Conservation (phyloP, 1,139 yeast genomes). For the Groenewaldozyma auringiensis region DNA sequence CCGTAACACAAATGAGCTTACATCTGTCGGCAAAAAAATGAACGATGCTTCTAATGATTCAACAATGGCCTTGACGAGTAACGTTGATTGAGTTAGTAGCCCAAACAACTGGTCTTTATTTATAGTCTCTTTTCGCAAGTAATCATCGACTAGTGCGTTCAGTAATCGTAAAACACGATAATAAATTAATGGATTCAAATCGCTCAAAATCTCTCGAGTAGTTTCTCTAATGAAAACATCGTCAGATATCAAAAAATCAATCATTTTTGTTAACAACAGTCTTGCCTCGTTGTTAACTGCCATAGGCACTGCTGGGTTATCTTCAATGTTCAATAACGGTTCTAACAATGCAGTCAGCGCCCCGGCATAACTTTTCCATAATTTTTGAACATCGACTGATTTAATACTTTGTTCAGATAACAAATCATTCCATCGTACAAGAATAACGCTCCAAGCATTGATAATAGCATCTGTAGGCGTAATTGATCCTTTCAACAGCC, state of each 20-base stretch:
- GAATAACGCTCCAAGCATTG: conserved; percentile 50
- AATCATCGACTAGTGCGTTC: conserved; percentile 21
- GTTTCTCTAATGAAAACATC: conserved; percentile 35
- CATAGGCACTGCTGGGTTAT: conserved; percentile 19
- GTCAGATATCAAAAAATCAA: conserved; percentile 19
- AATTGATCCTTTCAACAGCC: conserved; percentile 45
- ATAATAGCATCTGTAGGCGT: conserved; percentile 53
- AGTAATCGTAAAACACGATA: conserved; percentile 32
- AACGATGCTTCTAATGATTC: conserved; percentile 35
- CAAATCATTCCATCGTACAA: conserved; percentile 44
- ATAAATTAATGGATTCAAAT: conserved; percentile 39
- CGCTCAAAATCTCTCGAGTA: conserved; percentile 43
- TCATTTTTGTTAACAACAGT: conserved; percentile 21
- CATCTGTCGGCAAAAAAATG: conserved; percentile 37
- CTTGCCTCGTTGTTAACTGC: conserved; percentile 22
- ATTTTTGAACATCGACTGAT: conserved; percentile 13
- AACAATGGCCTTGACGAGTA: conserved; percentile 36
- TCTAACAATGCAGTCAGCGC: conserved; percentile 38
- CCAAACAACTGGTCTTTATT: conserved; percentile 15
- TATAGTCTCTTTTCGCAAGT: conserved; percentile 14
- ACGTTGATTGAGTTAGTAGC: conserved; percentile 37
- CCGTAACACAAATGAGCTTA: conserved; percentile 34
- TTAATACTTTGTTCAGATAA: conserved; percentile 23
- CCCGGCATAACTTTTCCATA: conserved; percentile 36
- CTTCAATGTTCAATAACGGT: conserved; percentile 22